Evolutionary conservation across 805 yeast genomes (phyloP).

Genomic region (Blastobotrys chiropterorum): DNA sequence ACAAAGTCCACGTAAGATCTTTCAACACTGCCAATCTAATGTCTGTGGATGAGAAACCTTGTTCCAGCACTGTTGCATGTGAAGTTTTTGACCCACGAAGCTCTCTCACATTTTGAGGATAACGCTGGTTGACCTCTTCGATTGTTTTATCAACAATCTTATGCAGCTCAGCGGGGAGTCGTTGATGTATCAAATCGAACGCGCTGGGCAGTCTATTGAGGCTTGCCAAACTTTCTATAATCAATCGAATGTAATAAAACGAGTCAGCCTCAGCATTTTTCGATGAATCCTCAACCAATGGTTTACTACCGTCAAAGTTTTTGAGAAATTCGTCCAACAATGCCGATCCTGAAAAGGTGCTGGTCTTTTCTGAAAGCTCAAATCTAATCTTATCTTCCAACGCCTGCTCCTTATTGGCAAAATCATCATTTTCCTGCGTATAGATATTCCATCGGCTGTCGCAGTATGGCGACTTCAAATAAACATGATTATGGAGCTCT

Average conservation of each 20-base stretch:
- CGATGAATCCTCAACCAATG: constrained; percentile 26
- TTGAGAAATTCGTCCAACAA: constrained; percentile 20
- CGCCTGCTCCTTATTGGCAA: constrained; percentile 19
- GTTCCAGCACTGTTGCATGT: background rate
- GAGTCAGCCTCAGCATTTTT: constrained; percentile 39
- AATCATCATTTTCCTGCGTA: constrained; percentile 17
- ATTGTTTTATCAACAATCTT: constrained; percentile 55
- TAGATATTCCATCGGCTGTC: constrained; percentile 26
- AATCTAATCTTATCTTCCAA: constrained; percentile 22
- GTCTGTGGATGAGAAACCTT: constrained; percentile 36
- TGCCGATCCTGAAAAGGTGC: constrained; percentile 19
- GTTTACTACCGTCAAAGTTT: constrained; percentile 10
- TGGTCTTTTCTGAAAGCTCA: constrained; percentile 21
- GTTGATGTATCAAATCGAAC: constrained; percentile 45
- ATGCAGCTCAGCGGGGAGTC: constrained; percentile 57
- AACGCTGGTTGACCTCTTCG: constrained; percentile 57
- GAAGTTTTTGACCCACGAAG: constrained; percentile 4
- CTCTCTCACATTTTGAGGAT: constrained; percentile 38
- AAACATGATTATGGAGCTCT: constrained; percentile 66
- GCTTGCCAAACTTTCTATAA: constrained; percentile 52
- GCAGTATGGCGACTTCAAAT: constrained; percentile 43
- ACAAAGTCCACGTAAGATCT: constrained; percentile 67
- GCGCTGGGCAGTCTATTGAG: constrained; percentile 57
- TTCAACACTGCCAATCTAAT: constrained; percentile 50
- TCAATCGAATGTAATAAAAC: constrained; percentile 46